Base-by-base conservation (phyloP, 108 stramenopile genomes). In the Pseudonitzschia multistriata region DNA sequence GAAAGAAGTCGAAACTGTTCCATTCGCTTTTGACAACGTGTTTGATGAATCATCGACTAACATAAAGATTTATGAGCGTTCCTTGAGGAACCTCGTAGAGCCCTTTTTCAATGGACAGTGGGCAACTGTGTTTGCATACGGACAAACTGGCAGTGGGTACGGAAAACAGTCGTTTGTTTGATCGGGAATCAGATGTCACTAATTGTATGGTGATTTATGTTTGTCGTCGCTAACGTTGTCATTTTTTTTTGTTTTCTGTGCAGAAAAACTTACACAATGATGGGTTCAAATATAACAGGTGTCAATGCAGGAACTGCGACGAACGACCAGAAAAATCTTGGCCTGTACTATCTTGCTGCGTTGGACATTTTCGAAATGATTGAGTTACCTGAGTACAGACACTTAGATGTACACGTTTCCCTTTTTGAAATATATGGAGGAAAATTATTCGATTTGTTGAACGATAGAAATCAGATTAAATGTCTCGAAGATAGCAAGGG, bases 361-460 rank as follows among this genome's bases (percentile, higher is more conserved):
- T 56, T 88, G 59, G 97, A 98, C 68, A 81, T 99, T 37, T 98
- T 98, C 74, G 79, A 80, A 24, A 81, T 83, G 49, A 71, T 88
- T 11, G 53, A 87, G 48, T 67, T 70, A 15, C 81, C 83, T 4
- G 81, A 85, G 50, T 81, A 83, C 57, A 65, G 69, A 24, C 85
- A 88, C 53, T 68, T 91, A 56, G 67, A 57, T 10, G 89, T 99
- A 14, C 70, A 81, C 60, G 91, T 95, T 31, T 91, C 94, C 13
- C 84, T 97, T 50, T 99, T 98, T 82, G 99, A 99, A 78, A 98
- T 99, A 19, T 99, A 99, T 68, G 97, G 97, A 0, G 99, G 97
- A 67, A 95, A 98, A 48, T 82, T 97, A 53, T 89, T 92, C 54
- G 99, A 99, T 71, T 74, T 99, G 55, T 75, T 99, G 65, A 96